Evolutionary conservation across 78 protist species (phyloP).

Genomic region (Monocercomonoides exilis): DNA sequence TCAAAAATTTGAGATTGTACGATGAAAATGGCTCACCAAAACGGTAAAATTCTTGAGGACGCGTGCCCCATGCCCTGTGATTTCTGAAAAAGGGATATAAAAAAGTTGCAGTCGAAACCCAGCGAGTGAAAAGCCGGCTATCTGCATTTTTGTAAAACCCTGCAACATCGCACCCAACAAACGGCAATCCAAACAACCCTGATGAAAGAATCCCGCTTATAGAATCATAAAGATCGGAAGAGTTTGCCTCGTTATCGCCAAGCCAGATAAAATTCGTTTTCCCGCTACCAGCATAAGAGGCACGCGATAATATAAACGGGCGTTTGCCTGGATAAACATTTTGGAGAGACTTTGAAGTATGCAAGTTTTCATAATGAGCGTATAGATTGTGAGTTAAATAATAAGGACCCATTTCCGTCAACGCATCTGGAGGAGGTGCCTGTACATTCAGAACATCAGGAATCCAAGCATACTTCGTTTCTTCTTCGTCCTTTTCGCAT

Average conservation of each 20-base stretch:
- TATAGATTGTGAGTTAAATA: not conserved
- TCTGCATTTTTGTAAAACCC: not conserved
- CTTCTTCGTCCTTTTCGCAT: not conserved
- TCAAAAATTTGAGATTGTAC: not conserved
- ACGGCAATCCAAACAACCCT: not conserved
- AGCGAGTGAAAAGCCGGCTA: not conserved
- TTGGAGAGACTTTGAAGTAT: not conserved
- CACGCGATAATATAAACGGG: not conserved
- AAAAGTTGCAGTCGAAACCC: not conserved
- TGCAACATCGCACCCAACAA: not conserved
- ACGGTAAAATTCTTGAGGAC: not conserved
- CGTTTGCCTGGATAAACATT: not conserved
- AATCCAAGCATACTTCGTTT: not conserved
- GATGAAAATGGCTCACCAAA: not conserved
- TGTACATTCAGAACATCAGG: not conserved
- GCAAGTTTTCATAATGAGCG: not conserved
- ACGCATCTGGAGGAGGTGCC: not conserved
- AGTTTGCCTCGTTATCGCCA: not conserved
- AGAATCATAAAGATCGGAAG: not conserved
- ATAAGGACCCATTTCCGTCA: not conserved
- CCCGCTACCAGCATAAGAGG: not conserved
- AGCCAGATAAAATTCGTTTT: not conserved
- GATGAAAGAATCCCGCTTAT: not conserved
- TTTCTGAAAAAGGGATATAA: not conserved
- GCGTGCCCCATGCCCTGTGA: not conserved